Evolutionary conservation across 1,284 basidiomycete species (phyloP).

Genomic region (Dichomitus squalens): DNA sequence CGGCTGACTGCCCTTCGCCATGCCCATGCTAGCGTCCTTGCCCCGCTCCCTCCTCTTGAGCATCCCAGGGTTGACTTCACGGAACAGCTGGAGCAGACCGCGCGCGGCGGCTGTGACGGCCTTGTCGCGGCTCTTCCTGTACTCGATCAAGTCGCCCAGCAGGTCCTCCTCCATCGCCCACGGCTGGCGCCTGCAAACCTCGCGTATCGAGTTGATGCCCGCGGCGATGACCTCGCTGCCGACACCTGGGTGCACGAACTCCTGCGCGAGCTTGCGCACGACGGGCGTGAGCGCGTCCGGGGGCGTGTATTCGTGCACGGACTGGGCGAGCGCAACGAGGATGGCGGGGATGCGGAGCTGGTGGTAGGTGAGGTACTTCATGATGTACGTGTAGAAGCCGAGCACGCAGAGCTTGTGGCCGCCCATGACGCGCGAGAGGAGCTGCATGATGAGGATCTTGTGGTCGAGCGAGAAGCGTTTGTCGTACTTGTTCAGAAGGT

Average conservation of each 20-base stretch:
- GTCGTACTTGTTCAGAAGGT: conserved; percentile 85
- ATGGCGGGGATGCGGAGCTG: conserved; percentile 95
- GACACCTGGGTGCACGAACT: conserved; percentile 98
- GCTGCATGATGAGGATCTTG: conserved; percentile 97
- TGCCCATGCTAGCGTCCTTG: conserved; percentile 82
- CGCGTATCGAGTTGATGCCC: conserved; percentile 92
- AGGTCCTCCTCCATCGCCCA: conserved; percentile 97
- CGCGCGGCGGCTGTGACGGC: conserved; percentile 88
- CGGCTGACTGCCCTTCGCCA: conserved; percentile 62
- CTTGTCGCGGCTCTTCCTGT: conserved; percentile 95
- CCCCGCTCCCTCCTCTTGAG: conserved; percentile 89
- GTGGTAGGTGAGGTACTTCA: conserved; percentile 92
- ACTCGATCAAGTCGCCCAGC: conserved; percentile 91
- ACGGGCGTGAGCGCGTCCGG: conserved; percentile 92
- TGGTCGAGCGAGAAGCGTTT: conserved; percentile 95
- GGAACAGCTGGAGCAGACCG: conserved; percentile 89
- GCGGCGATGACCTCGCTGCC: conserved; percentile 95
- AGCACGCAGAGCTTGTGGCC: conserved; percentile 93
- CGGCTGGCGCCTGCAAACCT: conserved; percentile 91
- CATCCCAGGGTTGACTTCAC: conserved; percentile 95
- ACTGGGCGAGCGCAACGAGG: conserved; percentile 93
- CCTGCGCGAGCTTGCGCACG: conserved; percentile 89
- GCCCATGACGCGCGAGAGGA: conserved; percentile 95
- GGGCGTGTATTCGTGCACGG: conserved; percentile 94
- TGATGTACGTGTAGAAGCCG: conserved; percentile 96